A percentile compares a stretch with the other conserved stretches of the same genome.
phyloP scores from a whole-genome alignment of 495 filamentous ascomycete genomes.

The Recurvomyces mirabilis region DNA sequence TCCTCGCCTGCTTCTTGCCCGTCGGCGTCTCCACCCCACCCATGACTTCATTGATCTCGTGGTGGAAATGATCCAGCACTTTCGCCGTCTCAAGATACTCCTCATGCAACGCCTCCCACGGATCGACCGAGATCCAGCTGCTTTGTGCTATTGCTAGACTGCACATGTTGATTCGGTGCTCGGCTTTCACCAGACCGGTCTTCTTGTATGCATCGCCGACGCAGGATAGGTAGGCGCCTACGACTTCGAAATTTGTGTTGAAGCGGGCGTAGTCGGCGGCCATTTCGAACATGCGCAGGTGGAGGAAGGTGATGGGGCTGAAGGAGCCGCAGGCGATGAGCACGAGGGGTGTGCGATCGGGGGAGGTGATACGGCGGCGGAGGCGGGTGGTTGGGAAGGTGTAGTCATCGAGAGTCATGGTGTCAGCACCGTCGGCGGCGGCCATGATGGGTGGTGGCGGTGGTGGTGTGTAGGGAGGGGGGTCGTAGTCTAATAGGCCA shows the following conservation, averaged over 20 bases:
- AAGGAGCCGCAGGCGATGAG: constrained; percentile 89
- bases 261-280: constrained; percentile 69
- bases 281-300: constrained; percentile 93
- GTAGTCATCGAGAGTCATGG: constrained; percentile 43
- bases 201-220: constrained; percentile 88
- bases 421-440: constrained; percentile 4
- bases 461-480: constrained; percentile 4
- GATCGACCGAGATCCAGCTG: constrained; percentile 46
- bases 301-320: constrained; percentile 74
- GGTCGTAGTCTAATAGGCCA: not conserved
- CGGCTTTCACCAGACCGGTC: constrained; percentile 63
- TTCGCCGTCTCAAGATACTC: constrained; percentile 80
- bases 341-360: constrained; percentile 35
- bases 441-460: constrained; percentile 10
- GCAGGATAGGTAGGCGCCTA: constrained; percentile 71
- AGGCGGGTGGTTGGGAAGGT: constrained; percentile 62
- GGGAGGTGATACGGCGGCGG: constrained; percentile 52
- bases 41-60: constrained; percentile 73
- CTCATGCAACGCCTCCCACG: constrained; percentile 62
- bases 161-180: constrained; percentile 63
- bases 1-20: constrained; percentile 48
- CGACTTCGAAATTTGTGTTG: constrained; percentile 73
- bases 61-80: constrained; percentile 77
- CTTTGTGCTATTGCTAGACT: constrained; percentile 53
- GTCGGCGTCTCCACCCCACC: constrained; percentile 58